Evolutionary conservation across 176 grass and related monocot species (phyloP), one percentile per base, ranked within the genome.

Genomic region (bread wheat (Triticum aestivum)): DNA sequence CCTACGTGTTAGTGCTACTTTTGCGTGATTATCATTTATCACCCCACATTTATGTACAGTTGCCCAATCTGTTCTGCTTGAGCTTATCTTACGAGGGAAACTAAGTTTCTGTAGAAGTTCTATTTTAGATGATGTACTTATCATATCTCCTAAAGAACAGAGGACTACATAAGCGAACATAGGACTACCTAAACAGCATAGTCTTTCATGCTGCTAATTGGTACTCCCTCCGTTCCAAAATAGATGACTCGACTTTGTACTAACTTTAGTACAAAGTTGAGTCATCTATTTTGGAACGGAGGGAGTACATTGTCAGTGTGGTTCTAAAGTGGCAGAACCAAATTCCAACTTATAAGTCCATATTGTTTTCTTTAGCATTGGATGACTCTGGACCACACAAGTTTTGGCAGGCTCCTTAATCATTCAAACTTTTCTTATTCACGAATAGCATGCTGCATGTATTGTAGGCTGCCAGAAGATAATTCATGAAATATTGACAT

Each of bases 401-500:
- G 5, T 44, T 87, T 76, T 77, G 24, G 14, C 10, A 34, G 62
- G 71, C 20, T 76, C 56, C 18, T 82, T 21, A 59, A 17, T 41
- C 44, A 77, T 11, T 23, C 18, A 84, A 77, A 41, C 39, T 45
- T 54, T 45, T 54, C 47, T 86, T 72, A 47, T 78, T 83, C 78
- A 47, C 13, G 33, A 30, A 64, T 20, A 69, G 26, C 51, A 39
- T 82, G 32, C 61, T 82, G 44, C 27, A 21, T 91, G 51, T 89
- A 79, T 69, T 91, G 33, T 89, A 98, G 96, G 96, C 33, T 98
- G 96, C 75, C 89, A 91, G 82, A 98, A 94, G 86, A 90, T 94
- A 86, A 91, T 98, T 94, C 93, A 95, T 94, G 96, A 98, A 91
- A 92, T 93, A 73, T 90, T 98, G 61, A 98, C 96, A 33, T 98